phyloP scores from a whole-genome alignment of 257 asterid species.

The Hygrophila difformis region DNA sequence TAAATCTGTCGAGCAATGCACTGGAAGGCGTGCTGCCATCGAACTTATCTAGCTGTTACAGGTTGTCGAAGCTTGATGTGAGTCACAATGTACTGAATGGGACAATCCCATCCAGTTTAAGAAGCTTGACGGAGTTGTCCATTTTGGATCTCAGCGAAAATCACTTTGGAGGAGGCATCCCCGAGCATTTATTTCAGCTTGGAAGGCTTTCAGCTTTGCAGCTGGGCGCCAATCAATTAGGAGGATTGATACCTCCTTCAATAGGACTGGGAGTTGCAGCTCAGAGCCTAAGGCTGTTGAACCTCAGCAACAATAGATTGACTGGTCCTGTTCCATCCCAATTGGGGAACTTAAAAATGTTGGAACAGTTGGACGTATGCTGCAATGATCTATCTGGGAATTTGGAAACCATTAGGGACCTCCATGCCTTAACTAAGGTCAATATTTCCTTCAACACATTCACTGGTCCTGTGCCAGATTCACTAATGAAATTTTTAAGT shows the following conservation, averaged over 20 bases:
- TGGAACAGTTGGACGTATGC: slow-evolving; percentile 60
- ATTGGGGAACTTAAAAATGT: slow-evolving; percentile 44
- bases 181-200: slow-evolving; percentile 39
- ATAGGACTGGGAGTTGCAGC: slow-evolving; percentile 24
- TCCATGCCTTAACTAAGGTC: slow-evolving; percentile 39
- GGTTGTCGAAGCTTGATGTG: slow-evolving; percentile 41
- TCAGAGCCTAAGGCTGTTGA: slow-evolving; percentile 45
- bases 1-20: slow-evolving; percentile 53
- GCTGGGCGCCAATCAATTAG: slow-evolving; percentile 61
- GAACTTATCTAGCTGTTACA: slow-evolving; percentile 39
- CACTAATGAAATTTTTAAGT: slow-evolving; percentile 26
- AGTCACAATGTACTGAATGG: slow-evolving; percentile 61
- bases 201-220: slow-evolving; percentile 44
- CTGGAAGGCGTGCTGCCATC: slow-evolving; percentile 48
- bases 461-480: slow-evolving; percentile 45
- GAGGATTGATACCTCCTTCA: slow-evolving; percentile 42
- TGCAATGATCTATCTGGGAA: slow-evolving; percentile 53
- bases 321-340: slow-evolving; percentile 47
- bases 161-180: slow-evolving; percentile 42
- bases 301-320: slow-evolving; percentile 54
- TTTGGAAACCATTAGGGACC: slow-evolving; percentile 33
- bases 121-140: slow-evolving; percentile 38
- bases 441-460: slow-evolving; percentile 55
- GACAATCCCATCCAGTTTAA: slow-evolving; percentile 39
- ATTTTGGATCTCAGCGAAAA: slow-evolving; percentile 56